Evolutionary conservation across 2,329 filamentous ascomycete genomes (phyloP).

Genomic region (Fusarium tanahbumbuense): DNA sequence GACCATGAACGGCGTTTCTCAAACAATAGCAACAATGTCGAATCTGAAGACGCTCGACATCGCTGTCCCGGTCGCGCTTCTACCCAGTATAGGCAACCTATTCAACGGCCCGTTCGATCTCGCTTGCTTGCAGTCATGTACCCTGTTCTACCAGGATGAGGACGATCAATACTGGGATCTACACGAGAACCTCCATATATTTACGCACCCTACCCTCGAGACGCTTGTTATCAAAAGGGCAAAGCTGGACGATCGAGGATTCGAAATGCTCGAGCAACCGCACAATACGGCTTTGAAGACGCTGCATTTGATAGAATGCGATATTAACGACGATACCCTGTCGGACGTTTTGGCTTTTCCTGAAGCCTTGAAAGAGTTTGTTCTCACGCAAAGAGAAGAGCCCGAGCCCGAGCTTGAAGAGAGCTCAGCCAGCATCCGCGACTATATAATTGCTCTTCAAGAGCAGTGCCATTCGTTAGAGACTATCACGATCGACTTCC

Average conservation of each 20-base stretch:
- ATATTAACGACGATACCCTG: slow-evolving; percentile 59
- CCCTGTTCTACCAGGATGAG: slow-evolving; percentile 59
- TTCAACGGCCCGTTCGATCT: slow-evolving; percentile 64
- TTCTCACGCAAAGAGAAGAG: slow-evolving; percentile 58
- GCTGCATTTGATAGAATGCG: slow-evolving; percentile 62
- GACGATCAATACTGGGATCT: slow-evolving; percentile 62
- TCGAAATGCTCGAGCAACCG: slow-evolving; percentile 61
- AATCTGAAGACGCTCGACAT: slow-evolving; percentile 61
- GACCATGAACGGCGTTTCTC: slow-evolving; percentile 56
- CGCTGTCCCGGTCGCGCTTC: slow-evolving; percentile 57
- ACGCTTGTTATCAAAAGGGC: slow-evolving; percentile 58
- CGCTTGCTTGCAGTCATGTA: slow-evolving; percentile 60
- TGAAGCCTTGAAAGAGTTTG: slow-evolving; percentile 58
- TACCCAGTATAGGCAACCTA: slow-evolving; percentile 60
- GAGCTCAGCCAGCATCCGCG: slow-evolving; percentile 59
- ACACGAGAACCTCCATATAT: slow-evolving; percentile 64
- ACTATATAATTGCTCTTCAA: slow-evolving; percentile 59
- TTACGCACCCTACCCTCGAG: slow-evolving; percentile 62
- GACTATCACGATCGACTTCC: slow-evolving; percentile 59
- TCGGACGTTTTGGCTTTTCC: slow-evolving; percentile 57
- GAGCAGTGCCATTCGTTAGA: slow-evolving; percentile 57
- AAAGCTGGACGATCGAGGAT: slow-evolving; percentile 59
- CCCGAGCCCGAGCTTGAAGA: slow-evolving; percentile 59
- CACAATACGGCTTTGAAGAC: slow-evolving; percentile 58
- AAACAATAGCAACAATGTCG: slow-evolving; percentile 62